These are phyloP conservation scores for Syzygium jambos DNA, from an alignment of 345 rosid species.

Conservation along the genomic window DNA sequence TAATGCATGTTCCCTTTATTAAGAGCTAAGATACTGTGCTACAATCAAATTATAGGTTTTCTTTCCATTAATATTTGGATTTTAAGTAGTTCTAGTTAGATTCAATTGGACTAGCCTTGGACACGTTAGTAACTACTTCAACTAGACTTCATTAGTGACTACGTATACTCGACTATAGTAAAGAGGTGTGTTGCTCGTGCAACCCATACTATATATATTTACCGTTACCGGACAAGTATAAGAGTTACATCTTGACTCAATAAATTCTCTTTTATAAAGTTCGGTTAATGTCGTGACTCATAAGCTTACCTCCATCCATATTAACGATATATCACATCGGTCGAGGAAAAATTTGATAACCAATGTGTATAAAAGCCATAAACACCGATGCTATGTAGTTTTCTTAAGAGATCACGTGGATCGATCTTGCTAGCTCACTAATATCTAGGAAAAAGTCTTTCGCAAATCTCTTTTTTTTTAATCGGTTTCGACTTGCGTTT, in stretches of 20 bases:
- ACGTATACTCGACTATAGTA: neutral
- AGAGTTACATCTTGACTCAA: neutral
- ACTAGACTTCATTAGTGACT: neutral
- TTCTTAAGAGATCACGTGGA: neutral
- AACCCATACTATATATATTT: neutral
- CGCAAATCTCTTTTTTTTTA: neutral
- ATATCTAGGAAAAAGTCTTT: neutral
- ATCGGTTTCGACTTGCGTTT: neutral
- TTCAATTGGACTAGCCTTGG: neutral
- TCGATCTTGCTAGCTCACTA: neutral
- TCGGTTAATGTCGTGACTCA: neutral
- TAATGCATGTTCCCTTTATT: neutral
- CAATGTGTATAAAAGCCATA: neutral
- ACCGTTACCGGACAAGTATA: neutral
- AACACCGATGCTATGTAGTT: neutral
- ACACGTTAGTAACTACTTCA: neutral
- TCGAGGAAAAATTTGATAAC: neutral
- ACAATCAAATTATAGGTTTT: neutral
- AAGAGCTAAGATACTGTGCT: neutral
- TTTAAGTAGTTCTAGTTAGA: neutral
- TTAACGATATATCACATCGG: neutral
- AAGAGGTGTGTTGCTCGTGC: neutral
- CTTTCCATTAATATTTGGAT: neutral
- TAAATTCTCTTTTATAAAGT: neutral
- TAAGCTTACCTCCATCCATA: neutral